These are phyloP conservation scores for Corymbia maculata DNA, from an alignment of 345 rosid species.

Conservation along the genomic window DNA sequence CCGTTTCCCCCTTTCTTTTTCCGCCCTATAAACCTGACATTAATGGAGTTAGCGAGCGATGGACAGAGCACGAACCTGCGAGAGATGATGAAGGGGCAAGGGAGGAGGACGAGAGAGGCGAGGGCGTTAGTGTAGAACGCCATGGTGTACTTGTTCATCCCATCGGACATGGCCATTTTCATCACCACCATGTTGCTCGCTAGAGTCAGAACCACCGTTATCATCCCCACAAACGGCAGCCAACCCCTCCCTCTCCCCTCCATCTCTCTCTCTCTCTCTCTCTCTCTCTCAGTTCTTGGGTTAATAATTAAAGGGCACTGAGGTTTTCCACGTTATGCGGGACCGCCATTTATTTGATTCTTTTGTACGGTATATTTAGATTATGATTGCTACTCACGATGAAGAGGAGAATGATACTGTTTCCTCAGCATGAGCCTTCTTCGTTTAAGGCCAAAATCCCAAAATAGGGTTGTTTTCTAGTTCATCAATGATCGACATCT, in stretches of 20 bases:
- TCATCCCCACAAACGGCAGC: slow-evolving; percentile 33
- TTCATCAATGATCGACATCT: background rate
- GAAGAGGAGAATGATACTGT: background rate
- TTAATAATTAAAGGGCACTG: background rate
- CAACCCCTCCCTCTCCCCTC: background rate
- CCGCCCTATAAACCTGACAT: too few relatives aligned
- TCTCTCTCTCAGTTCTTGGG: background rate
- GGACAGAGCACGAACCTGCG: slow-evolving; percentile 18
- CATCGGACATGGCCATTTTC: slow-evolving; percentile 48
- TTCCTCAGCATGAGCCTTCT: background rate
- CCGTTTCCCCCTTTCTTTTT: background rate
- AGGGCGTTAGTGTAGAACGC: slow-evolving; percentile 42
- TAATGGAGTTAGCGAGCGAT: background rate
- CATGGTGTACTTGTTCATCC: slow-evolving; percentile 38
- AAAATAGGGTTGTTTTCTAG: background rate
- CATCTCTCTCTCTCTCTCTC: background rate
- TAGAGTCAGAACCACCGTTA: slow-evolving; percentile 45
- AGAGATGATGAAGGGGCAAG: slow-evolving; percentile 23
- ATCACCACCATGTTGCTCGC: slow-evolving; percentile 42
- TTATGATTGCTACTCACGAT: background rate
- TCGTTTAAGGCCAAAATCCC: background rate
- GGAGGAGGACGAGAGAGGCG: slow-evolving; percentile 46
- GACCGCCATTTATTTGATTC: background rate
- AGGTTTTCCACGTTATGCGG: background rate
- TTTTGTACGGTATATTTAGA: background rate